Evolutionary conservation across 257 asterid genomes (phyloP), one percentile per base, ranked within the genome.

Genomic region (Perilla frutescens): DNA sequence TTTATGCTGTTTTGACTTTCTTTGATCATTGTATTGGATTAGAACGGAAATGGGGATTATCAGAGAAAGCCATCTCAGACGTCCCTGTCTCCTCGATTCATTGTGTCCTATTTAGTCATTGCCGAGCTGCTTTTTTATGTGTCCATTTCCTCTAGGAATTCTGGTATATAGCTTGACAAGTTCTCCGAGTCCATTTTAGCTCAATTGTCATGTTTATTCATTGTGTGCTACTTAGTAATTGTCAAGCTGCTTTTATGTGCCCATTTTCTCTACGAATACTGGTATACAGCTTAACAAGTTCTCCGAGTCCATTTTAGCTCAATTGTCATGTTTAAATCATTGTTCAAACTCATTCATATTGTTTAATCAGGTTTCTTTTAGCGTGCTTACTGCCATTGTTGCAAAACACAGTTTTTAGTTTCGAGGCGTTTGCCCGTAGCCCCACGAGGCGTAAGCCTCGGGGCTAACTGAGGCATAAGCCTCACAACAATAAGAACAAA

Each of bases 181-280:
- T 31, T 68, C 12, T 4, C 32, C 3, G 47, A 15, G 62, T 59
- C 32, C 53, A 49, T 61, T 60, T 20, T 20, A 20, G 40, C 56
- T 26, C 48, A 59, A 41, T 51, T 36, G 40, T 15, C 40, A 44
- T 12, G 62, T 62, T 44, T 11, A 70, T 43, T 44, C 37, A 45
- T 55, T 54, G 51, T 20, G 26, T 20, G 1, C 26, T 20, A 20
- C 26, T 20, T 20, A 20, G 26, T 20, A 20, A 20, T 20, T 20
- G 26, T 20, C 50, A 57, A 8, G 69, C 47, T 54, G 43, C 68
- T 49, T 32, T 73, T 29, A 4, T 39, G 40, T 74, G 15, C 61
- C 44, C 10, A 41, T 32, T 62, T 60, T 49, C 44, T 47, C 50
- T 5, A 3, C 12, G 29, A 31, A 39, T 39, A 6, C 5, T 56